Conservation (phyloP, 1,284 basidiomycete species). For the Mrakiaceae sp. region DNA sequence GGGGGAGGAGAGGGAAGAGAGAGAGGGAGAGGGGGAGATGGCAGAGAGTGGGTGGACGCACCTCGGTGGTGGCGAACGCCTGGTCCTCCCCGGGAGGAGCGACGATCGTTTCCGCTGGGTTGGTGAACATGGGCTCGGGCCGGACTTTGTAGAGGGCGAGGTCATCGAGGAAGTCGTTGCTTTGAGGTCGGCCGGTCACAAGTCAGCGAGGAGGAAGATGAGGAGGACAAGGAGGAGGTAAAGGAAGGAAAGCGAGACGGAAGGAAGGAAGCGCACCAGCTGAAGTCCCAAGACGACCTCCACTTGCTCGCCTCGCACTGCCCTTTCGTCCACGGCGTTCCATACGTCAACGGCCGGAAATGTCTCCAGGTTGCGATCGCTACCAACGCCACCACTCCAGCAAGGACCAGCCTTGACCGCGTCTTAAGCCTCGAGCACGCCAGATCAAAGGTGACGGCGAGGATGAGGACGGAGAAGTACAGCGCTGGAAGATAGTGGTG, state of each 20-base stretch:
- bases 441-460: constrained; percentile 72
- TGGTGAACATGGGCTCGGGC: not conserved
- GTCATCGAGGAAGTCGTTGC: constrained; percentile 29
- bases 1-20: not conserved
- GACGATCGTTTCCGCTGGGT: not conserved
- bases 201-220: no score
- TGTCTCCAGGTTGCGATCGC: constrained; percentile 67
- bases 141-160: constrained; percentile 24
- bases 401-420: constrained; percentile 64
- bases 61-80: not conserved
- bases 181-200: no score
- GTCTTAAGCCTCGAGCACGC: constrained; percentile 67
- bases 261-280: constrained; percentile 49
- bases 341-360: constrained; percentile 78
- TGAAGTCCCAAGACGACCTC: constrained; percentile 92
- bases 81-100: not conserved
- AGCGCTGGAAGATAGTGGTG: constrained; percentile 96
- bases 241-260: not conserved
- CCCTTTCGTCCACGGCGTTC: constrained; percentile 68
- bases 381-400: constrained; percentile 55
- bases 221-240: not conserved
- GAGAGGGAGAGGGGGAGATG: no score
- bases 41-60: not conserved
- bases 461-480: constrained; percentile 80
- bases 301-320: constrained; percentile 70